phyloP scores from a whole-genome alignment of 2,329 filamentous ascomycete species.

The Fusarium albosuccineum region DNA sequence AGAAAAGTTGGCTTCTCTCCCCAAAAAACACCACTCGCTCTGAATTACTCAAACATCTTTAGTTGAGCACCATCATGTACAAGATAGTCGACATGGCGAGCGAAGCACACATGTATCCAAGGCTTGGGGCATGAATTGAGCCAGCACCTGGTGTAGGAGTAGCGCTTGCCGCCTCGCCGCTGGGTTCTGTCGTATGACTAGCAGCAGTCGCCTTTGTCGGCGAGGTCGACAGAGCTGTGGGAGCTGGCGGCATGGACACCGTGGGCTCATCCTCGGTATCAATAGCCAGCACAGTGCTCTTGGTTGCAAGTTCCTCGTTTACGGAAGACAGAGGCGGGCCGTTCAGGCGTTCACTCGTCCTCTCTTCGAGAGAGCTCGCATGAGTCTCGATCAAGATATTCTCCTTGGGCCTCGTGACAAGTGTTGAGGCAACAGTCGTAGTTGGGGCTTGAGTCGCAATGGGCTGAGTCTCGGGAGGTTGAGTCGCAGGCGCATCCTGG shows the following conservation, averaged over 20 bases:
- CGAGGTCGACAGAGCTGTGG: conserved; percentile 29
- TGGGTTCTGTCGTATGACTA: conserved; percentile 13
- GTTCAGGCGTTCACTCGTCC: conserved; percentile 12
- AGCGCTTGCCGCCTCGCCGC: conserved; percentile 14
- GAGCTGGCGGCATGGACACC: conserved; percentile 28
- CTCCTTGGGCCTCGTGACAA: conserved; percentile 23
- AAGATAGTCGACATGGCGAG: conserved; percentile 34
- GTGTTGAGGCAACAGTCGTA: conserved; percentile 15
- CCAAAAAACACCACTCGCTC: not conserved
- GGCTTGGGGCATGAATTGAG: conserved; percentile 26
- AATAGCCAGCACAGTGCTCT: conserved; percentile 38
- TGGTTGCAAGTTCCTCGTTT: conserved; percentile 35
- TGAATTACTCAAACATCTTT: not conserved
- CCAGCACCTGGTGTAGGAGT: conserved; percentile 31
- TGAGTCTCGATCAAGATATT: conserved; percentile 36
- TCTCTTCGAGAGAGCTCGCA: not conserved
- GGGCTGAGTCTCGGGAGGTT: conserved; percentile 16
- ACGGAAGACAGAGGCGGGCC: conserved; percentile 31
- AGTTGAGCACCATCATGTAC: conserved; percentile 35
- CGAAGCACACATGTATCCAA: conserved; percentile 33
- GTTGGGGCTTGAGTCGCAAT: not conserved
- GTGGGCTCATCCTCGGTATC: conserved; percentile 39
- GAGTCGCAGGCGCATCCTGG: conserved; percentile 9
- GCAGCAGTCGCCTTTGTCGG: conserved; percentile 18
- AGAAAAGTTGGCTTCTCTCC: conserved; percentile 15